These are phyloP conservation scores for Venturia aucupariae DNA, from an alignment of 2,329 filamentous ascomycete species.

Conservation along the genomic window DNA sequence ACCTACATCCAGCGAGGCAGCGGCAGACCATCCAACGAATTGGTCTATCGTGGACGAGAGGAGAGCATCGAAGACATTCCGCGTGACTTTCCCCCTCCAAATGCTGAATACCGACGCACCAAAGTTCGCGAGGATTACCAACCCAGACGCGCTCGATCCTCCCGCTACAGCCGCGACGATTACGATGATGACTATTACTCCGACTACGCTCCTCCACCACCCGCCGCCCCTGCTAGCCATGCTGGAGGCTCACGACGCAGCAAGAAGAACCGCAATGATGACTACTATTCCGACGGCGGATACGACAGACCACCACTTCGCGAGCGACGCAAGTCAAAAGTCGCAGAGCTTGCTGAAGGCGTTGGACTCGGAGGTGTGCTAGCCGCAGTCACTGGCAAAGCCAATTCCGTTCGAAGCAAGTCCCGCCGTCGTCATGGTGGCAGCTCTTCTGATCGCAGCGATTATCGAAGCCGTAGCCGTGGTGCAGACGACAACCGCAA, in stretches of 20 bases:
- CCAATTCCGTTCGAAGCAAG: conserved; percentile 35
- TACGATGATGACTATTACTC: conserved; percentile 50
- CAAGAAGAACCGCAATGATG: conserved; percentile 36
- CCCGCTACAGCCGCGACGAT: conserved; percentile 42
- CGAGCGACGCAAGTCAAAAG: conserved; percentile 45
- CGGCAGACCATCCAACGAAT: conserved; percentile 34
- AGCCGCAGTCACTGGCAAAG: conserved; percentile 47
- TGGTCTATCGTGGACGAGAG: conserved; percentile 51
- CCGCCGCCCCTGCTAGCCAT: conserved; percentile 19
- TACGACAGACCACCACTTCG: conserved; percentile 32
- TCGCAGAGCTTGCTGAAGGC: conserved; percentile 52
- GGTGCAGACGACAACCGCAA: conserved; percentile 35
- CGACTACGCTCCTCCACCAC: conserved; percentile 36
- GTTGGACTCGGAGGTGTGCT: conserved; percentile 49
- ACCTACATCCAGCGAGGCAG: conserved; percentile 39
- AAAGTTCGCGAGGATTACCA: conserved; percentile 38
- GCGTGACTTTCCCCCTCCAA: conserved; percentile 71
- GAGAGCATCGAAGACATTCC: conserved; percentile 80
- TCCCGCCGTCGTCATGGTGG: conserved; percentile 40
- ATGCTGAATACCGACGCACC: conserved; percentile 35
- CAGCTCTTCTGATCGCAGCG: conserved; percentile 24
- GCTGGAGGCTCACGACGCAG: conserved; percentile 23
- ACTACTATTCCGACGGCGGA: conserved; percentile 35
- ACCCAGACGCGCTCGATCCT: conserved; percentile 32
- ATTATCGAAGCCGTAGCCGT: conserved; percentile 37